Evolutionary conservation across 768 basidiomycete species (phyloP).

Genomic region (Thelephora aurantiotincta): DNA sequence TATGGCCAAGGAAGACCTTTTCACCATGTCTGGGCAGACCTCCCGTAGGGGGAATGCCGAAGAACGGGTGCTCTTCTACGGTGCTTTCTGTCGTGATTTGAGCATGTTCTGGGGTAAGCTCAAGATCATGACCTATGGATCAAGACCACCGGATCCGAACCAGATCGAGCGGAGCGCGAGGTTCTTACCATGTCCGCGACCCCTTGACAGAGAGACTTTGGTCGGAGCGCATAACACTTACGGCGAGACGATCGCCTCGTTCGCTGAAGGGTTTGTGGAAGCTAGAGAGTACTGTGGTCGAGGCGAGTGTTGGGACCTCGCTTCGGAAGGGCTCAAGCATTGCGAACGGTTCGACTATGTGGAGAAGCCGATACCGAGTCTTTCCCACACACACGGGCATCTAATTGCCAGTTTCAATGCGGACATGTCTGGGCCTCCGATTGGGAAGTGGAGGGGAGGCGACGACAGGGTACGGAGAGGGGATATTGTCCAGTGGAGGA

Average conservation of each 20-base stretch:
- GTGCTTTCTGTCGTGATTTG: slow-evolving; percentile 33
- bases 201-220: slow-evolving; percentile 21
- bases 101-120: slow-evolving; percentile 35
- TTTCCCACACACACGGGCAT: slow-evolving; percentile 40
- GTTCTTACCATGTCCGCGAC: slow-evolving; percentile 25
- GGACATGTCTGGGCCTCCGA: slow-evolving; percentile 18
- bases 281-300: slow-evolving; percentile 30
- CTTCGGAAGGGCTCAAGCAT: slow-evolving; percentile 31
- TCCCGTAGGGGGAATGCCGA: slow-evolving; percentile 15
- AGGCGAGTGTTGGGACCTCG: slow-evolving; percentile 47
- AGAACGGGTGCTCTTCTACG: slow-evolving; percentile 18
- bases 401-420: slow-evolving; percentile 32
- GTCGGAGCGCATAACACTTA: slow-evolving; percentile 30
- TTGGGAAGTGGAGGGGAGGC: slow-evolving; percentile 34
- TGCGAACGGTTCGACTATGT: slow-evolving; percentile 27
- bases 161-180: slow-evolving; percentile 21
- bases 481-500: slow-evolving; percentile 41
- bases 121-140: slow-evolving; percentile 18
- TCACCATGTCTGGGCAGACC: slow-evolving; percentile 12
- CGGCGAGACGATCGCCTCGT: slow-evolving; percentile 33
- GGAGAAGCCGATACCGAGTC: slow-evolving; percentile 31
- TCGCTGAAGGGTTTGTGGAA: slow-evolving; percentile 30
- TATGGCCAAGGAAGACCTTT: slow-evolving; percentile 9
- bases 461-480: slow-evolving; percentile 37
- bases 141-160: slow-evolving; percentile 15